Conservation (phyloP, 441 rosid species). For the Brassica hybrid region DNA sequence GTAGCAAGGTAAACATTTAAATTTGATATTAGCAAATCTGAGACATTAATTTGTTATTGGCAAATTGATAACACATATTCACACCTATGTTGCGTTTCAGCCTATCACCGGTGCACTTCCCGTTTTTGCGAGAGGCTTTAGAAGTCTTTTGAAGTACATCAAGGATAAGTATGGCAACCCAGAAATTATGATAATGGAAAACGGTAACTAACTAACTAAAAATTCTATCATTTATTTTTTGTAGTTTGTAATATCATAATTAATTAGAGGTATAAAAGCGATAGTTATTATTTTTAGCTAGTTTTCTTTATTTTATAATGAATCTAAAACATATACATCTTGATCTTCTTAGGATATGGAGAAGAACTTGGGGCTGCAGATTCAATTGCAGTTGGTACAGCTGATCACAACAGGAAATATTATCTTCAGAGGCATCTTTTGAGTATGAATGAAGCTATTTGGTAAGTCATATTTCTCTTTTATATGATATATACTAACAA, state of each 20-base stretch:
- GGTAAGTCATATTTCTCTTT: slow-evolving; percentile 9
- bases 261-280: not conserved
- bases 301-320: not conserved
- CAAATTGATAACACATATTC: not conserved
- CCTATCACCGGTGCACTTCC: slow-evolving; percentile 40
- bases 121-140: slow-evolving; percentile 46
- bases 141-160: slow-evolving; percentile 43
- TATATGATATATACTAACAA: not conserved
- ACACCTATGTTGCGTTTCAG: slow-evolving; percentile 27
- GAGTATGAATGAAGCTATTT: slow-evolving; percentile 32
- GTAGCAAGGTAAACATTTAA: slow-evolving; percentile 33
- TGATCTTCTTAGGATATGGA: slow-evolving; percentile 28
- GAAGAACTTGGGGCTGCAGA: slow-evolving; percentile 18
- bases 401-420: slow-evolving; percentile 19
- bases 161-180: slow-evolving; percentile 43
- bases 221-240: not conserved
- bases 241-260: not conserved
- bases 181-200: slow-evolving; percentile 46
- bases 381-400: not conserved
- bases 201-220: slow-evolving; percentile 44
- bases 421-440: slow-evolving; percentile 32
- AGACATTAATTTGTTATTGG: not conserved
- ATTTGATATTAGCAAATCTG: not conserved
- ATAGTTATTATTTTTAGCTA: not conserved
- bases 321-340: not conserved